These are phyloP conservation scores for Kwoniella sp. DNA, from an alignment of 768 basidiomycete genomes.

Conservation along the genomic window DNA sequence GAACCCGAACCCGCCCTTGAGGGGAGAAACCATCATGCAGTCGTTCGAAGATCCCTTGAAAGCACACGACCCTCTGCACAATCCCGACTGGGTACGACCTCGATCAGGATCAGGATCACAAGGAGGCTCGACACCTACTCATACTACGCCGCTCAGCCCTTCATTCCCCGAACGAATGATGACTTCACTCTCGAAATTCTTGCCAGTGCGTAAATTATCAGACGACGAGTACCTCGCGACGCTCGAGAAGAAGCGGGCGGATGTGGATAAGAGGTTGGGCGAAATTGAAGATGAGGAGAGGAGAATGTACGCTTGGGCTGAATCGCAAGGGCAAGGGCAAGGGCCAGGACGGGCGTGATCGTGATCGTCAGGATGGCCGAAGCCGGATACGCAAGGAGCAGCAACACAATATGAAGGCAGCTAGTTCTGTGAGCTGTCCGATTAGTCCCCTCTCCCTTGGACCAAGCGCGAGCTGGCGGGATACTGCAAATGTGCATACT, in stretches of 20 bases:
- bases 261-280: slow-evolving; percentile 59
- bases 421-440: too few species aligned
- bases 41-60: slow-evolving; percentile 7
- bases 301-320: slow-evolving; percentile 31
- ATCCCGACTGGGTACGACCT: too few species aligned
- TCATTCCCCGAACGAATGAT: slow-evolving; percentile 49
- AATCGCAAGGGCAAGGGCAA: slow-evolving; percentile 5
- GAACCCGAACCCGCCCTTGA: not conserved
- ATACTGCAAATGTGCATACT: too few species aligned
- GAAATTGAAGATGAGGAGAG: slow-evolving; percentile 43
- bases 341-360: not conserved
- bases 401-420: too few species aligned
- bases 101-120: not conserved
- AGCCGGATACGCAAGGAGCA: too few species aligned
- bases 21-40: slow-evolving; percentile 1
- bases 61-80: not conserved
- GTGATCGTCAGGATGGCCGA: too few species aligned
- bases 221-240: slow-evolving; percentile 72
- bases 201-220: slow-evolving; percentile 64
- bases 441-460: too few species aligned
- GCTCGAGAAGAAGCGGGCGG: slow-evolving; percentile 65
- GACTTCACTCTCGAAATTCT: slow-evolving; percentile 57
- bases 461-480: too few species aligned
- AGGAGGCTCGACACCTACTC: not conserved
- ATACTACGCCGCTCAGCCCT: too few species aligned